phyloP scores from a whole-genome alignment of 371 early-diverging fungal species.

The Mucor saturninus region DNA sequence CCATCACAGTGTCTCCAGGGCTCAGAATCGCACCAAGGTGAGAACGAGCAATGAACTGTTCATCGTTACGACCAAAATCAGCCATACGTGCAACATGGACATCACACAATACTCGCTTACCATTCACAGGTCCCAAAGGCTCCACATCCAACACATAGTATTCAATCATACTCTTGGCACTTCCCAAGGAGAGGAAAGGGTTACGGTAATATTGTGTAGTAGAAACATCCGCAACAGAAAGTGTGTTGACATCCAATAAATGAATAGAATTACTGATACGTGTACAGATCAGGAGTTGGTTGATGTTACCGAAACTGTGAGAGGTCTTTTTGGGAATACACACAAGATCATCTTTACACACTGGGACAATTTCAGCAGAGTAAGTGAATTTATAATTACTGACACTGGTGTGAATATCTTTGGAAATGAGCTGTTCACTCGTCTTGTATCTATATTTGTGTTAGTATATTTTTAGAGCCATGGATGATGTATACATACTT shows the following conservation, averaged over 20 bases:
- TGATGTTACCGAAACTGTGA: conserved; percentile 82
- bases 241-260: conserved; percentile 84
- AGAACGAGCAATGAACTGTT: conserved; percentile 84
- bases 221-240: conserved; percentile 77
- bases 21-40: conserved; percentile 92
- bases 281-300: conserved; percentile 81
- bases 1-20: conserved; percentile 91
- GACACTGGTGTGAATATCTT: conserved; percentile 94
- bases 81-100: conserved; percentile 78
- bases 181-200: conserved; percentile 79
- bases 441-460: conserved; percentile 66
- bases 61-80: conserved; percentile 88
- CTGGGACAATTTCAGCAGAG: conserved; percentile 92
- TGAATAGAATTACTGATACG: conserved; percentile 88
- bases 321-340: conserved; percentile 88
- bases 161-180: conserved; percentile 79
- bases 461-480: too few species aligned
- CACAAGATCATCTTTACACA: conserved; percentile 98
- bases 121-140: conserved; percentile 74
- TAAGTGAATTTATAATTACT: conserved; percentile 96
- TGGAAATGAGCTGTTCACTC: conserved; percentile 96
- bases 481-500: conserved; percentile 56
- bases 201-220: conserved; percentile 81
- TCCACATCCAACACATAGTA: conserved; percentile 95
- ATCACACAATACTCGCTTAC: conserved; percentile 79